Evolutionary conservation across 805 yeast species (phyloP).

Genomic region (Metschnikowia kofuensis): DNA sequence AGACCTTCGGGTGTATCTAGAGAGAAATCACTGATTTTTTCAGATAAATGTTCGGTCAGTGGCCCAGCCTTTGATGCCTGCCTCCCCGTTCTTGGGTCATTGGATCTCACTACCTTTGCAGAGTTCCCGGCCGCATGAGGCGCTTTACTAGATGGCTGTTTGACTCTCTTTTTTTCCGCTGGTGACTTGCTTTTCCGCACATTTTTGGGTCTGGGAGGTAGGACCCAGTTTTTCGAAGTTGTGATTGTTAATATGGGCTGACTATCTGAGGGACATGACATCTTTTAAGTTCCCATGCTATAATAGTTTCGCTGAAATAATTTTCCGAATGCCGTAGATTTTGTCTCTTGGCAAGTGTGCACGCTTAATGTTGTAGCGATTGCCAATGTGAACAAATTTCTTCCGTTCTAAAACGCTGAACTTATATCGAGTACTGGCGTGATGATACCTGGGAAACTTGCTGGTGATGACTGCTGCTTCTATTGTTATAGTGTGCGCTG

Average conservation of each 20-base stretch:
- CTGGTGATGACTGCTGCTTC: no score
- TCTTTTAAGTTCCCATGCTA: slow-evolving; percentile 15
- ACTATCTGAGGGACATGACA: slow-evolving; percentile 12
- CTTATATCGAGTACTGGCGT: no score
- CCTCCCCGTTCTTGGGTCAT: background rate
- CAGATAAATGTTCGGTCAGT: background rate
- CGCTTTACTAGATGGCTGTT: slow-evolving; percentile 22
- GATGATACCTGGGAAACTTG: no score
- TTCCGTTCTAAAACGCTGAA: no score
- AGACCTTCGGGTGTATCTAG: slow-evolving; percentile 13
- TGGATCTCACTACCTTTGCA: background rate
- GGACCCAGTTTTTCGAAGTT: slow-evolving; percentile 21
- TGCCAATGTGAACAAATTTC: no score
- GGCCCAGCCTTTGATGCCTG: background rate
- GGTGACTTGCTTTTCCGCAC: slow-evolving; percentile 16
- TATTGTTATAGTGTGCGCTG: no score
- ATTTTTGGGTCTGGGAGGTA: slow-evolving; percentile 21
- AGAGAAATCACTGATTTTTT: background rate
- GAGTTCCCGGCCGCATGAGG: background rate
- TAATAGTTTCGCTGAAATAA: background rate
- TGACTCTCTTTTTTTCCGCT: slow-evolving; percentile 12
- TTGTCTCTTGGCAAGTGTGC: no score
- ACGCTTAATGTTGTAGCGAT: no score
- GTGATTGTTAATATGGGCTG: slow-evolving; percentile 19
- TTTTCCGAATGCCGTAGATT: no score